A percentile compares a stretch with the other conserved stretches of the same genome.
Conservation (phyloP, 805 yeast species). For the Candida stauntonica region DNA sequence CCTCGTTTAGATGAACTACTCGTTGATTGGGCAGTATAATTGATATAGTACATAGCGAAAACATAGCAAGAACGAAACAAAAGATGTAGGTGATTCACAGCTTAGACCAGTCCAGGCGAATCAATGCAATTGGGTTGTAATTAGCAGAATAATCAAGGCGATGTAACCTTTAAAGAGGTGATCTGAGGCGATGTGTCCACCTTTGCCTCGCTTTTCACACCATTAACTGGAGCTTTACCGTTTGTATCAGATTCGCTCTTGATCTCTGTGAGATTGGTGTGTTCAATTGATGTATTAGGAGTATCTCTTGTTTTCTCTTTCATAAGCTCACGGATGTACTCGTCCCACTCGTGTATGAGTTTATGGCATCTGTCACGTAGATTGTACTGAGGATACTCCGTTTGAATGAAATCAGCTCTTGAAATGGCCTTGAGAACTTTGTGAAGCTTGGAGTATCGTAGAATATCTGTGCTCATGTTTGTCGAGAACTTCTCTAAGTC, state of each 20-base stretch:
- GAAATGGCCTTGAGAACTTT: slow-evolving; percentile 48
- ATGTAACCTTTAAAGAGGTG: background rate
- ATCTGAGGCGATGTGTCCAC: background rate
- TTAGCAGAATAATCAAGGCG: background rate
- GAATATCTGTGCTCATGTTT: slow-evolving; percentile 33
- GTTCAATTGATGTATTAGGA: slow-evolving; percentile 16
- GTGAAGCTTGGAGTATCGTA: slow-evolving; percentile 44
- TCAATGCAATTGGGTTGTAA: background rate
- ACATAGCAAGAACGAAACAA: too few species aligned
- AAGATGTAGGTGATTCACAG: background rate
- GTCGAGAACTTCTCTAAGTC: slow-evolving; percentile 39
- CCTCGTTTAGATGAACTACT: slow-evolving; percentile 3
- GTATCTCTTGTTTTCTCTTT: slow-evolving; percentile 27
- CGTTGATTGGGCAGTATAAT: background rate
- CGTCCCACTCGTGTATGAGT: slow-evolving; percentile 39
- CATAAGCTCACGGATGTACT: slow-evolving; percentile 33
- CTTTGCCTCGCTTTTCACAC: too few species aligned
- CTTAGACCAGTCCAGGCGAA: background rate
- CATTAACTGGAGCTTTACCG: too few species aligned
- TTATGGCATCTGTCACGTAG: slow-evolving; percentile 42
- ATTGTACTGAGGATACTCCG: slow-evolving; percentile 36
- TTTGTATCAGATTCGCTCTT: too few species aligned
- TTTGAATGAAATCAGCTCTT: slow-evolving; percentile 32
- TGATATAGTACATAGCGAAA: slow-evolving; percentile 4
- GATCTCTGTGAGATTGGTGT: background rate